These are phyloP conservation scores for Rhizophagus sp. DNA, from an alignment of 192 early-diverging fungal species.

Conservation along the genomic window DNA sequence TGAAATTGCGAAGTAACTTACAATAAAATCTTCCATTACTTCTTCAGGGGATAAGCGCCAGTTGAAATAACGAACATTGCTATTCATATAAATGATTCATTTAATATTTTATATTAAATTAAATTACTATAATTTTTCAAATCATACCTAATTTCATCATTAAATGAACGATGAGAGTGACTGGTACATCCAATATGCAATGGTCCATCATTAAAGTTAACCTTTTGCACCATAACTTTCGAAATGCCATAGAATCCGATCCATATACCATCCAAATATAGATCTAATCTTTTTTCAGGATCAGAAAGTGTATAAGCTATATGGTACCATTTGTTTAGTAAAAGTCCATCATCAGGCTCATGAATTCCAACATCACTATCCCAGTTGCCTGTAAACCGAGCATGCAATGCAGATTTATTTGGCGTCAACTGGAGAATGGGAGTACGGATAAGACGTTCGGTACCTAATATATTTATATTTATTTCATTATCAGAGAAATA, in stretches of 20 bases:
- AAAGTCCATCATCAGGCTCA: neutral
- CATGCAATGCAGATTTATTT: neutral
- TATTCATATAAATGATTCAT: slow-evolving; percentile 3
- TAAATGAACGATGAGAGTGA: no score
- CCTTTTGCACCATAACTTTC: neutral
- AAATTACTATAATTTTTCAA: neutral
- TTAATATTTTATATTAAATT: neutral
- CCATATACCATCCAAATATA: neutral
- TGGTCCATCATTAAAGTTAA: slow-evolving; percentile 18
- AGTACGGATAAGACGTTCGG: neutral
- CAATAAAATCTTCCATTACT: slow-evolving; percentile 17
- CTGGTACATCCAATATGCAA: neutral
- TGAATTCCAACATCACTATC: neutral
- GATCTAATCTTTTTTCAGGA: slow-evolving; percentile 7
- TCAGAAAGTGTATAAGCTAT: slow-evolving; percentile 26
- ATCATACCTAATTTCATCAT: slow-evolving; percentile 22
- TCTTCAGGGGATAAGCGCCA: slow-evolving; percentile 27
- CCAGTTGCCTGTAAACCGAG: slow-evolving; percentile 16
- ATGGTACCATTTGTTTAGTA: slow-evolving; percentile 23
- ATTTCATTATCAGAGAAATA: no score
- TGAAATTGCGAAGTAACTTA: neutral
- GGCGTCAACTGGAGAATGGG: neutral
- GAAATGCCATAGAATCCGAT: neutral
- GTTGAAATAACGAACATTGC: slow-evolving; percentile 31
- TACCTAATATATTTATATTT: neutral